Percentiles rank a stretch among this genome's conserved stretches.
Evolutionary conservation across 73 alveolate genomes (phyloP).

Genomic region (Paramecium biaurelia): DNA sequence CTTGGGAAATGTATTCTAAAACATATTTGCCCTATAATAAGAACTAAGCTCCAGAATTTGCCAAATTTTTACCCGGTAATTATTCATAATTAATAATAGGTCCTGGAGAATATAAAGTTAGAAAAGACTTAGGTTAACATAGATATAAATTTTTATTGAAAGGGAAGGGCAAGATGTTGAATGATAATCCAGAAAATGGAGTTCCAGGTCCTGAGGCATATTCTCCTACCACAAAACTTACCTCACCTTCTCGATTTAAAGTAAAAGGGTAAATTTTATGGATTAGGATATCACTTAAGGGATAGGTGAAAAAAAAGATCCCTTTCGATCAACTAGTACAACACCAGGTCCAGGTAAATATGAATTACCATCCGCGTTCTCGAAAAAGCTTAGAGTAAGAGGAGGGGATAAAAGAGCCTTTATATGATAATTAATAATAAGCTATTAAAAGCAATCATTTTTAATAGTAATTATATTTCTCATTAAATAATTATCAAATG

Average conservation of each 20-base stretch:
- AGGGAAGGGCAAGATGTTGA: constrained; percentile 35
- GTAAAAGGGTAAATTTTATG: background rate
- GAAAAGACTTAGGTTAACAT: constrained; percentile 38
- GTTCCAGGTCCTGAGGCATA: constrained; percentile 53
- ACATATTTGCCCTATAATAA: constrained; percentile 28
- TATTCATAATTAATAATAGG: background rate
- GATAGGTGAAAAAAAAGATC: constrained; percentile 44
- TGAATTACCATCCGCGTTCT: constrained; percentile 19
- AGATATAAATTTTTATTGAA: constrained; percentile 13
- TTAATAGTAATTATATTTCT: too few species aligned
- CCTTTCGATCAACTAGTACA: constrained; percentile 14
- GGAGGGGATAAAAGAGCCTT: constrained; percentile 20
- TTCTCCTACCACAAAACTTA: background rate
- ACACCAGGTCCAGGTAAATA: constrained; percentile 51
- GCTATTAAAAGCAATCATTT: background rate
- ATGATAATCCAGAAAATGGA: constrained; percentile 39
- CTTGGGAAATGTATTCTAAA: constrained; percentile 2
- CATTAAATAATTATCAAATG: background rate
- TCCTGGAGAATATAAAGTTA: constrained; percentile 48
- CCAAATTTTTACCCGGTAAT: constrained; percentile 35
- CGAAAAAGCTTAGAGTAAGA: constrained; percentile 21
- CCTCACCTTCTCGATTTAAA: constrained; percentile 11
- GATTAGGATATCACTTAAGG: constrained; percentile 15
- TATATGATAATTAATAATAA: background rate
- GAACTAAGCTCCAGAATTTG: background rate